Evolutionary conservation across 2,329 filamentous ascomycete genomes (phyloP).

Genomic region (Fonsecaea pugnacius): DNA sequence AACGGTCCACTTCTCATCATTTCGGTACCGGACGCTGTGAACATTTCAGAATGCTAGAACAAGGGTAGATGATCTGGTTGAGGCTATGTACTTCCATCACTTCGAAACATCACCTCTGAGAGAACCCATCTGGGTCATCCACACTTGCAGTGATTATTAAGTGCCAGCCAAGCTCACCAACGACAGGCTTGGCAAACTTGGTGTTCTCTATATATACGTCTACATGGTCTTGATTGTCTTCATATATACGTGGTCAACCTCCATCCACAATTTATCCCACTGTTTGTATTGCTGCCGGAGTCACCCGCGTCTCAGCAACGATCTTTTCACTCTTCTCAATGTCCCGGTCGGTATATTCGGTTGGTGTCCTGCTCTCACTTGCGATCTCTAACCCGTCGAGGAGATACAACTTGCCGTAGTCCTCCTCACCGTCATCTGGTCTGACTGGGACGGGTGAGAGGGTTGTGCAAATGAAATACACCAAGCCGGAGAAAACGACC

Average conservation of each 20-base stretch:
- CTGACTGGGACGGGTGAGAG: slow-evolving; percentile 4
- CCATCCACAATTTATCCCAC: neutral
- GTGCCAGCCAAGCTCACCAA: neutral
- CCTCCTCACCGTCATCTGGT: slow-evolving; percentile 9
- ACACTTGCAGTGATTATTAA: too few relatives aligned
- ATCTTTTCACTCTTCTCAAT: slow-evolving; percentile 5
- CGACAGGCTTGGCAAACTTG: neutral
- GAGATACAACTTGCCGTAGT: slow-evolving; percentile 15
- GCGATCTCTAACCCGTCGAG: slow-evolving; percentile 8
- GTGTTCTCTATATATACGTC: neutral
- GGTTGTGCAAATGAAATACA: slow-evolving; percentile 4
- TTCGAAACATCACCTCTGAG: too few relatives aligned
- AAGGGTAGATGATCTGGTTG: neutral
- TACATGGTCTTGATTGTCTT: neutral
- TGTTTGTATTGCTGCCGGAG: neutral
- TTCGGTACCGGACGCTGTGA: neutral
- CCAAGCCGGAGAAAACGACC: slow-evolving; percentile 13
- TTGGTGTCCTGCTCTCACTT: neutral
- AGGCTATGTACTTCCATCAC: too few relatives aligned
- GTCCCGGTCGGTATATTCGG: neutral
- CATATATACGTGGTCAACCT: neutral
- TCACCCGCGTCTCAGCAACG: neutral
- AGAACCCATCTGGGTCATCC: too few relatives aligned
- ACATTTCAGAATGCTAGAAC: neutral
- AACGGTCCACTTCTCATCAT: neutral